phyloP scores from a whole-genome alignment of 345 rosid species.

The Turnera subulata region DNA sequence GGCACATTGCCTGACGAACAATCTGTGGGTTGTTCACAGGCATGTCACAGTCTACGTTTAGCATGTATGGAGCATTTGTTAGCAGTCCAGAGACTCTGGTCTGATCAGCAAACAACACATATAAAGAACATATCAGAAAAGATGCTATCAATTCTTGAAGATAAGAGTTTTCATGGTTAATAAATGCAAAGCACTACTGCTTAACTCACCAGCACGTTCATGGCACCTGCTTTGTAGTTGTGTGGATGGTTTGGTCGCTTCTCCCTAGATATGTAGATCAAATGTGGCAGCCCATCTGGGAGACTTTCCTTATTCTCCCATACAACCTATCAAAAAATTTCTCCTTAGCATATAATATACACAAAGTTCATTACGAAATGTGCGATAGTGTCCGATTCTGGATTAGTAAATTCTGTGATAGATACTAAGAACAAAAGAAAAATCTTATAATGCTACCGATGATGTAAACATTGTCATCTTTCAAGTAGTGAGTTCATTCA shows the following conservation, averaged over 20 bases:
- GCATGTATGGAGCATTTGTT: constrained; percentile 70
- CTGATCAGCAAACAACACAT: constrained; percentile 17
- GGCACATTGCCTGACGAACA: constrained; percentile 48
- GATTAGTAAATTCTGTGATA: too few relatives aligned
- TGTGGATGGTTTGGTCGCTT: constrained; percentile 51
- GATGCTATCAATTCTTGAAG: too few relatives aligned
- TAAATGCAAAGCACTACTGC: too few relatives aligned
- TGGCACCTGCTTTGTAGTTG: constrained; percentile 71
- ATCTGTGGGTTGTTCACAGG: constrained; percentile 48
- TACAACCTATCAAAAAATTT: constrained; percentile 32
- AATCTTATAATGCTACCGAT: too few relatives aligned
- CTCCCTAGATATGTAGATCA: constrained; percentile 65
- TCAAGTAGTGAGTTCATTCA: too few relatives aligned
- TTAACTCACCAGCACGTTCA: constrained; percentile 62
- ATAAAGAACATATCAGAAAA: too few relatives aligned
- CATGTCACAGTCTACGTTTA: constrained; percentile 84
- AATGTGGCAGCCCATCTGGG: constrained; percentile 42
- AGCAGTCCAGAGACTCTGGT: constrained; percentile 63
- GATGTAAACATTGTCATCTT: too few relatives aligned
- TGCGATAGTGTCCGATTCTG: too few relatives aligned
- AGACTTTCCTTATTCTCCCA: constrained; percentile 39
- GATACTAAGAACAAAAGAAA: too few relatives aligned
- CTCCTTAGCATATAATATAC: too few relatives aligned
- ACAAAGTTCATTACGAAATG: too few relatives aligned
- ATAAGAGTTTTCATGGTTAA: too few relatives aligned